Conservation (phyloP, 2,329 filamentous ascomycete species). For the Colletotrichum lindemuthianum region DNA sequence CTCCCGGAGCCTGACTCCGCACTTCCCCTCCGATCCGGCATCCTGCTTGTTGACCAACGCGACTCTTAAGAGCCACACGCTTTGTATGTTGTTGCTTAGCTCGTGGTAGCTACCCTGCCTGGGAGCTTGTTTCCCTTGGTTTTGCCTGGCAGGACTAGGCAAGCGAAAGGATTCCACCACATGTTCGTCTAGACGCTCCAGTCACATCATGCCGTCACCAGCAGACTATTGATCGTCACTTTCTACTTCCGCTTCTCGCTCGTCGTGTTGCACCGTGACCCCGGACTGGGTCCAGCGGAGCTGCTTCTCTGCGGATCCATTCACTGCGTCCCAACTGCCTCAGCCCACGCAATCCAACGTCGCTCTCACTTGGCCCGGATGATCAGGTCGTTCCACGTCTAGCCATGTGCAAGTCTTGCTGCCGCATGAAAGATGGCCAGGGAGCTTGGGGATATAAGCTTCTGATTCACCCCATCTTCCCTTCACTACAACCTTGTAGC, state of each 20-base stretch:
- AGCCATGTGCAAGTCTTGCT: constrained; percentile 25
- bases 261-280: neutral
- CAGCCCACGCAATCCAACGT: neutral
- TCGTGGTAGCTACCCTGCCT: neutral
- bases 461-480: constrained; percentile 28
- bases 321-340: constrained; percentile 10
- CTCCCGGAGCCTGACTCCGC: constrained; percentile 10
- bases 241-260: constrained; percentile 16
- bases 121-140: constrained; percentile 8
- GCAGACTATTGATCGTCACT: constrained; percentile 18
- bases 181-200: constrained; percentile 36
- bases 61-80: neutral
- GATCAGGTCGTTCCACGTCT: constrained; percentile 26
- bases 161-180: constrained; percentile 31
- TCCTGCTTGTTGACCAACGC: constrained; percentile 10
- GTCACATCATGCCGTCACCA: constrained; percentile 32
- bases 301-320: constrained; percentile 20
- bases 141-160: constrained; percentile 13
- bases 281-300: constrained; percentile 22
- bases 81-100: constrained; percentile 8
- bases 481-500: constrained; percentile 15
- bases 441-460: constrained; percentile 32
- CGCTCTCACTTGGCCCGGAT: constrained; percentile 22
- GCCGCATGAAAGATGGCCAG: constrained; percentile 12
- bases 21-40: constrained; percentile 9